Base-by-base conservation (phyloP, 176 grass and related monocot species). In the Bromus sterilis region DNA sequence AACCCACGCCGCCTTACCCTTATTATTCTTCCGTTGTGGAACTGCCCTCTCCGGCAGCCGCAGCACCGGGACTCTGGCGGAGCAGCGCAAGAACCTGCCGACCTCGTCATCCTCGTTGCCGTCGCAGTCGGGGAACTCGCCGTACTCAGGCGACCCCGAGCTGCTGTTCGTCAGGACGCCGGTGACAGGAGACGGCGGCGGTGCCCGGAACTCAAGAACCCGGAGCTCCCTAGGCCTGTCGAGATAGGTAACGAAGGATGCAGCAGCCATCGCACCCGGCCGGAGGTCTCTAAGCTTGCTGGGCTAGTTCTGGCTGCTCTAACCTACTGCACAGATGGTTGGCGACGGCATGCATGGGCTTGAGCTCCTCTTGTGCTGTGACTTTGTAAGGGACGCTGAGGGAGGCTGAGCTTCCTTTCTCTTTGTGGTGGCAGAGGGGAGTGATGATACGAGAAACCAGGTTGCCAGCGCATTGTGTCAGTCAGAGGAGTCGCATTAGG, bases 171-270 rank as follows among this genome's bases (percentile, higher is more conserved):
- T 70, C 4, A 37, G 68, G 1, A 82, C 85, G 9, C 83, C 86
- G 20, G 89, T 86, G 33, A 96, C 83, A 3, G 93, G 93, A 9
- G 93, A 96, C 29, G 93, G 90, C 43, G 93, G 93, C 14, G 87
- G 93, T 16, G 93, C 93, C 14, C 90, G 76, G 71, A 90, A 90
- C 66, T 90, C 90, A 36, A 80, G 85, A 8, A 66, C 83, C 26
- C 81, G 81, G 24, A 82, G 67, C 23, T 85, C 75, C 43, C 81
- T 78, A 15, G 79, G 77, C 37, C 32, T 84, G 71, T 88, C 65
- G 35, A 72, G 76, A 80, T 77, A 81, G 56, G 61, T 74, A 29
- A 34, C 67, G 34, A 83, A 77, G 26, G 78, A 85, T 18, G 80
- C 24, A 57, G 77, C 9, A 11, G 78, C 30, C 88, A 89, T 89